Evolutionary conservation across 176 grass and related monocot species (phyloP), one percentile per base, ranked within the genome.

Genomic region (Oryza punctata): DNA sequence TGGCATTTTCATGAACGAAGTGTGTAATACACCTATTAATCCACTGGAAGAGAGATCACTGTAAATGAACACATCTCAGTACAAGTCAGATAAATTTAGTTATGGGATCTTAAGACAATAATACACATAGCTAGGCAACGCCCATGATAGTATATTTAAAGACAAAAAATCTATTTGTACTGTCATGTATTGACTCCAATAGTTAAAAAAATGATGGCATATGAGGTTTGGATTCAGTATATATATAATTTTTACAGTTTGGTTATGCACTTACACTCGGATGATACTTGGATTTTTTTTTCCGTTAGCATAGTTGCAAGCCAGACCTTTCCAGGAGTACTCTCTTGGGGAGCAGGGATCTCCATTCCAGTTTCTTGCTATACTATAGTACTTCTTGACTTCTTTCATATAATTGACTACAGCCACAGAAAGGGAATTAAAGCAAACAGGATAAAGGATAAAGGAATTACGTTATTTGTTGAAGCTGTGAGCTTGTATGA

Each of bases 321-420:
- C 63, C 65, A 85, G 15, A 13, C 84, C 84, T 25, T 63, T 12
- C 84, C 84, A 79, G 1, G 54, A 8, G 14, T 71, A 77, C 0
- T 85, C 67, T 72, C 38, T 72, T 72, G 84, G 84, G 54, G 75
- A 69, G 52, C 84, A 85, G 72, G 84, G 84, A 65, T 85, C 84
- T 46, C 84, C 84, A 9, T 78, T 78, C 84, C 75, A 85, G 54
- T 47, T 85, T 27, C 26, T 70, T 61, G 4, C 19, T 13, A 78
- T 14, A 43, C 13, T 44, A 14, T 85, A 85, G 2, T 71, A 7
- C 0, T 0, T 61, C 19, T 72, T 85, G 3, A 85, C 7, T 64
- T 68, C 67, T 19, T 9, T 76, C 4, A 72, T 78, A 26, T 44
- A 7, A 65, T 84, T 9, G 44, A 21, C 60, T 84, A 21, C 41